Conservation (phyloP, 176 grass and related monocot species). For the Oryza meridionalis region DNA sequence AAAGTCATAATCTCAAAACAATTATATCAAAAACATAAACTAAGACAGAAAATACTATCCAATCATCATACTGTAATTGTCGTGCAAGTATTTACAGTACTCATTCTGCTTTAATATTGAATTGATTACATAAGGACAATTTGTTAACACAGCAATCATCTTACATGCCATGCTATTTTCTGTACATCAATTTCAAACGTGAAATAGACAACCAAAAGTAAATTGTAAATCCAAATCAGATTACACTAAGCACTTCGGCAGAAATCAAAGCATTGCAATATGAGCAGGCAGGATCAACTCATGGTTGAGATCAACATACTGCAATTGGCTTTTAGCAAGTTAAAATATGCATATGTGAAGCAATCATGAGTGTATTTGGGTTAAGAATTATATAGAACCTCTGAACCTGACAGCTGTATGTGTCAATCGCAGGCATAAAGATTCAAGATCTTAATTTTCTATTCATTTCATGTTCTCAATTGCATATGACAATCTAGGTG, state of each 20-base stretch:
- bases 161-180: background rate
- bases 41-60: background rate
- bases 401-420: background rate
- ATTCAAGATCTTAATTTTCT: background rate
- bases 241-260: background rate
- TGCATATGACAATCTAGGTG: constrained; percentile 11
- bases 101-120: background rate
- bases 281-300: background rate
- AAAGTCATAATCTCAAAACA: background rate
- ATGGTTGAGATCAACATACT: background rate
- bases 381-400: background rate
- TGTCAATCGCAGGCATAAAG: background rate
- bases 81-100: background rate
- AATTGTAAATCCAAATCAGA: background rate
- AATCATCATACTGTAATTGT: background rate
- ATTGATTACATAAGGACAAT: background rate
- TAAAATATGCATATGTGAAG: background rate
- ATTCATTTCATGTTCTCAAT: background rate
- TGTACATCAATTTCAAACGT: background rate
- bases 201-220: background rate
- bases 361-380: constrained; percentile 17
- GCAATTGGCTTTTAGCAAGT: background rate
- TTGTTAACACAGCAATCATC: background rate
- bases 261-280: background rate
- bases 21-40: constrained; percentile 14